These are phyloP conservation scores for Cryptococcus sp. DNA, from an alignment of 1,284 basidiomycete genomes.

Conservation along the genomic window DNA sequence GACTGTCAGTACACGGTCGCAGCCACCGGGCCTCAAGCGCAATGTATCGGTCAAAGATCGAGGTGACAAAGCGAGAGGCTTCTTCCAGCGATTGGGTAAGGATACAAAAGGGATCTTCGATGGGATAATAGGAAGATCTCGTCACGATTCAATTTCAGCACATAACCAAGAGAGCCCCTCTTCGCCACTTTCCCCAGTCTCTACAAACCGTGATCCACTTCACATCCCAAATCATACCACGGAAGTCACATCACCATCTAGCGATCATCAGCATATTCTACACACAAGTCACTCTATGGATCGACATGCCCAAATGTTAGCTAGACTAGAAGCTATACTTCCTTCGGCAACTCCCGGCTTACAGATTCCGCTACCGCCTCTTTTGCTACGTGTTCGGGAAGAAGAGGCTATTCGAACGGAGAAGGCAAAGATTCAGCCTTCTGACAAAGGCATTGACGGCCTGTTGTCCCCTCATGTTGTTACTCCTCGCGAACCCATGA, in stretches of 20 bases:
- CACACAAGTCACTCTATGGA: slow-evolving; percentile 10
- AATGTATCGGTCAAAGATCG: slow-evolving; percentile 2
- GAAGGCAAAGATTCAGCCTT: slow-evolving; percentile 17
- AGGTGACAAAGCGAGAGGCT: slow-evolving; percentile 12
- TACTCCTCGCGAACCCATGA: slow-evolving; percentile 3
- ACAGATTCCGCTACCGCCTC: slow-evolving; percentile 24
- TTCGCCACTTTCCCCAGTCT: neutral
- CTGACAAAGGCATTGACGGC: slow-evolving; percentile 1
- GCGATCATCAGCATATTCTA: neutral
- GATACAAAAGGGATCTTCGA: slow-evolving; percentile 22
- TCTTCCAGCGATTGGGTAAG: slow-evolving; percentile 24
- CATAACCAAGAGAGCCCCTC: neutral
- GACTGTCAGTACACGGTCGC: neutral
- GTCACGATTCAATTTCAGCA: neutral
- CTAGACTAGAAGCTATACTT: slow-evolving; percentile 11
- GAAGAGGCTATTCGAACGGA: slow-evolving; percentile 20
- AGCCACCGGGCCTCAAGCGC: neutral
- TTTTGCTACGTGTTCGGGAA: slow-evolving; percentile 22
- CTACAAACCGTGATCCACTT: neutral
- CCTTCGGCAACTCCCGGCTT: slow-evolving; percentile 30
- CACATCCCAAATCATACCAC: neutral
- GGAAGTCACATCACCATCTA: neutral
- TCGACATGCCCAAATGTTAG: slow-evolving; percentile 15
- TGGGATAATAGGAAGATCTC: slow-evolving; percentile 14
- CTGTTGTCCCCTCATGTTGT: neutral